Base-by-base conservation (phyloP, 306 rosid species). In the Dalbergia cochinchinensis region DNA sequence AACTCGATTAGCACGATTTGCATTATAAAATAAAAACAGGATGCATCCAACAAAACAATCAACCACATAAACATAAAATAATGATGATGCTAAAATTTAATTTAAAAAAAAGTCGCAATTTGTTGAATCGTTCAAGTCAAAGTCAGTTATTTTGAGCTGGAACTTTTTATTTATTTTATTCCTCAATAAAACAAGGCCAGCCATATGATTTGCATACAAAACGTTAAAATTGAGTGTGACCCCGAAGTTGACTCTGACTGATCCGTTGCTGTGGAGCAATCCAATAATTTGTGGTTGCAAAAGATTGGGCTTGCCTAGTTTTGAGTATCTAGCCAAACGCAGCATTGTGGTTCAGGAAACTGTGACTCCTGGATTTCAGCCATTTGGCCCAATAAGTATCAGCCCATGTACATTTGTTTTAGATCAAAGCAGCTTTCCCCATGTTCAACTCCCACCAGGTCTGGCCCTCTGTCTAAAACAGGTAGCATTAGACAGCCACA, bases 71-170 rank as follows among this genome's bases (percentile, higher is more conserved):
- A 33, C 44, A 16, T 34, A 54, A 11, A 50, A 70, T 31, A 48
- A 47, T 50, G 75, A n/a, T 50, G n/a, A 33, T 20, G 11, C 26
- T 68, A 3, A 54, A 19, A 5, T 7, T 7, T 20, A 53, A 53
- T 18, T n/a, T n/a, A n/a, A 14, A 37, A 8, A 37, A 8, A 41
- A 58, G 35, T 22, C 42, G 5, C n/a, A 15, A 5, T 16, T 34
- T 2, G 26, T n/a, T 22, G 31, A 63, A 33, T 63, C 15, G 37
- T 11, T 76, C 51, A 35, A 65, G 73, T 65, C 71, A 75, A 62
- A 26, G 57, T 62, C 72, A 50, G 15, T 0, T 35, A 10, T 45
- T 45, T 63, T 51, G 71, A 45, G 35, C 51, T 42, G 57, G 73
- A 20, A 20, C 7, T 69, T 48, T 69, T 41, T 3, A 48, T 31